Evolutionary conservation across 2,329 filamentous ascomycete genomes (phyloP).

Genomic region (Pestalotiopsis sp.): DNA sequence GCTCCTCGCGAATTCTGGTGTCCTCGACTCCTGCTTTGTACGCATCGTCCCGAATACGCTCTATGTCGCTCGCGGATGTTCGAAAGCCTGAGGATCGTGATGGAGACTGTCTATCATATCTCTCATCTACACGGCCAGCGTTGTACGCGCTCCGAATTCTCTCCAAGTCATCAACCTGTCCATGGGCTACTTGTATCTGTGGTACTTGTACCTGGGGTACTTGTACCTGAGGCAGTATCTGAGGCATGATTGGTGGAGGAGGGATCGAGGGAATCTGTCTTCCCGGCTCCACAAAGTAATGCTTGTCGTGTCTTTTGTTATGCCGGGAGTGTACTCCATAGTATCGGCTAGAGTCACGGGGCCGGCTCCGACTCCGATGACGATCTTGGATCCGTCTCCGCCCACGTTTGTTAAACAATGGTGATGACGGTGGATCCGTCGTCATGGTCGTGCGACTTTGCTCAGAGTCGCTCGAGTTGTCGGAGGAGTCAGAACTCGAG

Average conservation of each 20-base stretch:
- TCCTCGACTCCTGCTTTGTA: background rate
- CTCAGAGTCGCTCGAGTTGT: background rate
- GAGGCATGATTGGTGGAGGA: background rate
- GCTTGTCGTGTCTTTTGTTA: background rate
- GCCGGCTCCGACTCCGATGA: background rate
- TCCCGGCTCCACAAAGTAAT: background rate
- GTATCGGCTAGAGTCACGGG: background rate
- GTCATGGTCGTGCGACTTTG: background rate
- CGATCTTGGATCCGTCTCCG: background rate
- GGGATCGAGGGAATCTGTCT: background rate
- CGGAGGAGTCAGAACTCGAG: background rate
- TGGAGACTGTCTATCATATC: background rate
- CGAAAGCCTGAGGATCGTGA: background rate
- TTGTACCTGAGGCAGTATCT: background rate
- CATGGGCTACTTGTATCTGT: background rate
- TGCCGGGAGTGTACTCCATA: background rate
- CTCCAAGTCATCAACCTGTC: background rate
- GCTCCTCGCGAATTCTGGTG: background rate
- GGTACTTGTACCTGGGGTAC: background rate
- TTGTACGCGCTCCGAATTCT: conserved; percentile 7
- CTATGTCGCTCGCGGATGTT: conserved; percentile 12
- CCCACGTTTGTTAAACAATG: background rate
- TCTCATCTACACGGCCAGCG: conserved; percentile 7
- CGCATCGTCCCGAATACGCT: conserved; percentile 7
- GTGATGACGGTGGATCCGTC: conserved; percentile 2